Evolutionary conservation across 2,329 filamentous ascomycete genomes (phyloP).

Genomic region (Basipetospora chlamydospora): DNA sequence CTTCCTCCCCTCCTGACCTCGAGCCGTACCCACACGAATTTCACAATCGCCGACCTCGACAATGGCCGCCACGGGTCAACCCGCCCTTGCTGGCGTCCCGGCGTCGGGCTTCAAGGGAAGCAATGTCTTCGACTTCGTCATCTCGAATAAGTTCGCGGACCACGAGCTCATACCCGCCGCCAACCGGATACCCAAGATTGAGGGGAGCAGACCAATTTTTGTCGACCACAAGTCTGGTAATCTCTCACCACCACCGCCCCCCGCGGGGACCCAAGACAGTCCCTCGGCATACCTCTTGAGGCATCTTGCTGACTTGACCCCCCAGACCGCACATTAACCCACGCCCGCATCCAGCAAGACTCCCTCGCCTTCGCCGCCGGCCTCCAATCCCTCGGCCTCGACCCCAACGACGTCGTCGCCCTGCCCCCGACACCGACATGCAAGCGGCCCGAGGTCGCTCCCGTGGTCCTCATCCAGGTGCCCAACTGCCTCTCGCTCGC

Average conservation of each 20-base stretch:
- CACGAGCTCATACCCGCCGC: conserved; percentile 15
- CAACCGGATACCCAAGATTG: conserved; percentile 18
- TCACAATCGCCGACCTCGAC: no score
- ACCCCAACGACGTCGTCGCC: conserved; percentile 17
- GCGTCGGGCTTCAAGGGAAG: conserved; percentile 9
- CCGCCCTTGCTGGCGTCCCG: conserved; percentile 1
- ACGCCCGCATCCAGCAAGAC: conserved; percentile 18
- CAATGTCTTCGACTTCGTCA: conserved; percentile 22
- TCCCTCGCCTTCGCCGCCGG: conserved; percentile 21
- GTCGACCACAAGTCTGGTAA: conserved; percentile 24
- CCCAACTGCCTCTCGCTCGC: conserved; percentile 26
- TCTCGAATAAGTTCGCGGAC: conserved; percentile 22
- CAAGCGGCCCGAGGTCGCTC: conserved; percentile 21
- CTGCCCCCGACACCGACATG: conserved; percentile 25
- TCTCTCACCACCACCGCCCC: conserved; percentile 7
- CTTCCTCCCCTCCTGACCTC: no score
- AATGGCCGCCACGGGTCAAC: neutral
- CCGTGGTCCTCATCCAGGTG: conserved; percentile 26
- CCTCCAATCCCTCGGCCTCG: conserved; percentile 20
- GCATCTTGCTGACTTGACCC: neutral
- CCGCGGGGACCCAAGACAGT: neutral
- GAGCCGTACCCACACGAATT: no score
- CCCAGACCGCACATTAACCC: conserved; percentile 21
- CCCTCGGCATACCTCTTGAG: conserved; percentile 1
- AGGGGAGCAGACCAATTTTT: conserved; percentile 20